These are phyloP conservation scores for Uncinocarpus reesii DNA, from an alignment of 2,329 filamentous ascomycete genomes.

Conservation along the genomic window DNA sequence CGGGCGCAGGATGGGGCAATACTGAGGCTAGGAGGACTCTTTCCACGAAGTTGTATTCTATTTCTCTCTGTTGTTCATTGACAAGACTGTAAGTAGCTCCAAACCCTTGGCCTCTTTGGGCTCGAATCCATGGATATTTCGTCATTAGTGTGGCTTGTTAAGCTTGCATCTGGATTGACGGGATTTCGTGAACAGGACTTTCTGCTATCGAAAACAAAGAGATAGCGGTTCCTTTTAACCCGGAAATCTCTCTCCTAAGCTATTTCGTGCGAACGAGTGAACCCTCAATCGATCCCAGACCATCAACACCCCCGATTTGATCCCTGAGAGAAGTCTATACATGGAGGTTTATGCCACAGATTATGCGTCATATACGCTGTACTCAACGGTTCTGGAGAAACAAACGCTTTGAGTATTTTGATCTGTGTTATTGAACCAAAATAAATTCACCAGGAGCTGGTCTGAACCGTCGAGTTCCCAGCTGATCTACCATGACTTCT, in stretches of 20 bases:
- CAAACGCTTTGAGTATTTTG: conserved; percentile 9
- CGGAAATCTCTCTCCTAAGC: no score
- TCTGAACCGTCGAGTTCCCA: not conserved
- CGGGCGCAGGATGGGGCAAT: no score
- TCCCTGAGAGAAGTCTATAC: not conserved
- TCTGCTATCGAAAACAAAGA: not conserved
- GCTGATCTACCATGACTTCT: conserved; percentile 7
- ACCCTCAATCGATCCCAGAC: not conserved
- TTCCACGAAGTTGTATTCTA: not conserved
- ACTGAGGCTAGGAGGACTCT: not conserved
- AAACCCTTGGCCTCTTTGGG: not conserved
- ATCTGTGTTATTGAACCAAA: not conserved
- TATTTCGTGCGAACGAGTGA: not conserved
- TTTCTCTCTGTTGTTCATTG: no score
- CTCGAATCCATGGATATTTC: not conserved
- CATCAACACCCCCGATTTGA: no score
- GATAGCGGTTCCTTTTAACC: not conserved
- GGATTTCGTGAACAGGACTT: not conserved
- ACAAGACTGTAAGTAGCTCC: no score
- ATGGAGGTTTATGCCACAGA: not conserved
- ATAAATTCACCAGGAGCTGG: not conserved
- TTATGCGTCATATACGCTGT: conserved; percentile 4
- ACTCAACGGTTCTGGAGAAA: conserved; percentile 4
- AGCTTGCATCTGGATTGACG: not conserved
- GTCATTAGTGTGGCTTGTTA: not conserved